Conservation (phyloP, 2,329 filamentous ascomycete species). For the Aschersonia sp. region DNA sequence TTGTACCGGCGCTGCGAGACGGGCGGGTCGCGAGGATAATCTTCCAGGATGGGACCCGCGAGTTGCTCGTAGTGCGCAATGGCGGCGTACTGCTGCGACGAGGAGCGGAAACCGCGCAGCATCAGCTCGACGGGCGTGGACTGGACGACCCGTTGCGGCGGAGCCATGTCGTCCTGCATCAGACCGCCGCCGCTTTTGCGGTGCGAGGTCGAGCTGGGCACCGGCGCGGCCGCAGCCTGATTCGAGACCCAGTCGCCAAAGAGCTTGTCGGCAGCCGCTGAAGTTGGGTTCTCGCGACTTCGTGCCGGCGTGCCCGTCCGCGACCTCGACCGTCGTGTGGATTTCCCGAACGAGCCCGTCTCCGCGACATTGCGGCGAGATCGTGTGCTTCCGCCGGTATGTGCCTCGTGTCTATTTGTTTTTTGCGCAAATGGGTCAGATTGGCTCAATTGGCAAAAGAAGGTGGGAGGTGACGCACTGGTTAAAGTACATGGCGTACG, state of each 20-base stretch:
- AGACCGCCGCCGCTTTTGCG: slow-evolving; percentile 22
- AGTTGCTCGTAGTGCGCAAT: slow-evolving; percentile 80
- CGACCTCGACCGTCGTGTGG: slow-evolving; percentile 47
- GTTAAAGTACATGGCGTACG: slow-evolving; percentile 52
- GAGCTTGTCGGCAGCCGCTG: slow-evolving; percentile 45
- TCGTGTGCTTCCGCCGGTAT: slow-evolving; percentile 26
- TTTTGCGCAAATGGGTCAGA: background rate
- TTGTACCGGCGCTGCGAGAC: slow-evolving; percentile 56
- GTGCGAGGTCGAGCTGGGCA: slow-evolving; percentile 9
- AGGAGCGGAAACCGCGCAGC: slow-evolving; percentile 61
- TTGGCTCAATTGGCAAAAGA: background rate
- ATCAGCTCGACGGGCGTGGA: slow-evolving; percentile 56
- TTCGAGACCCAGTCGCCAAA: slow-evolving; percentile 43
- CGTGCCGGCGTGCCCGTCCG: slow-evolving; percentile 43
- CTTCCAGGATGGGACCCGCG: slow-evolving; percentile 77
- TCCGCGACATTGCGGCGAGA: slow-evolving; percentile 40
- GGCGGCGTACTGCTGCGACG: slow-evolving; percentile 64
- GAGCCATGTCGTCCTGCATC: slow-evolving; percentile 23
- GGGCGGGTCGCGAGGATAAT: slow-evolving; percentile 79
- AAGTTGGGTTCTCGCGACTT: slow-evolving; percentile 43
- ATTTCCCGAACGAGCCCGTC: slow-evolving; percentile 51
- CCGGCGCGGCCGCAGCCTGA: slow-evolving; percentile 20
- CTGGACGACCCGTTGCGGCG: slow-evolving; percentile 18
- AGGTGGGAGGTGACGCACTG: slow-evolving; percentile 28
- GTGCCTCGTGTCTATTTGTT: slow-evolving; percentile 34